Evolutionary conservation across 805 yeast genomes (phyloP), one percentile per base, ranked within the genome.

Genomic region (Candida nonsorbophila): DNA sequence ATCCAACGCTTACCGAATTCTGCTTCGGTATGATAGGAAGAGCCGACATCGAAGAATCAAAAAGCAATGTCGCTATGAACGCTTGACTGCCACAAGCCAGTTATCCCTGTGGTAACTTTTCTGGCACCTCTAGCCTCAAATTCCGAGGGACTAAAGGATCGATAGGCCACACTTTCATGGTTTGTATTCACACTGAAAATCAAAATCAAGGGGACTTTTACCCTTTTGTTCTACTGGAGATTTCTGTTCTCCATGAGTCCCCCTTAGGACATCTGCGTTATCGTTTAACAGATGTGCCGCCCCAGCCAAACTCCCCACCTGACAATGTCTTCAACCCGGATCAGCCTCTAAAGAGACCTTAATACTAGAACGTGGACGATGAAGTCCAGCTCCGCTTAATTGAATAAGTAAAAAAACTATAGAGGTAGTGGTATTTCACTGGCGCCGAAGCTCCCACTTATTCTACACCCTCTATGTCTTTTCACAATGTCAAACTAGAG

Each of bases 1-100:
- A 58, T 60, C 63, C 64, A 58, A 58, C 66, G 60, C 23, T 29
- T 25, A 29, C 34, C 34, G 34, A 30, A 30, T 30, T 58, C 66
- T 62, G 69, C 68, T 61, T 61, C 67, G 64, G 66, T 57, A 62
- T 58, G 68, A 62, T 58, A 62, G 67, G 65, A 59, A 61, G 67
- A 61, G 67, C 66, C 64, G 67, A 61, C 64, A 60, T 61, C 66
- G 67, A 59, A 59, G 62, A 61, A 55, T 55, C 66, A 58, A 62
- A 30, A 58, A 57, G 65, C 67, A 59, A 57, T 62, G 63, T 55
- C 62, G 64, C 63, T 55, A 58, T 58, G 64, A 59, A 55, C 64
- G 65, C 65, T 62, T 61, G 67, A 58, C 67, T 59, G 65, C 65
- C 64, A 32, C 67, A 58, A 60, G 65, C 65, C 66, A 54, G 55